Conservation (phyloP, 805 yeast genomes). For the Vanderwaltozyma polyspora region DNA sequence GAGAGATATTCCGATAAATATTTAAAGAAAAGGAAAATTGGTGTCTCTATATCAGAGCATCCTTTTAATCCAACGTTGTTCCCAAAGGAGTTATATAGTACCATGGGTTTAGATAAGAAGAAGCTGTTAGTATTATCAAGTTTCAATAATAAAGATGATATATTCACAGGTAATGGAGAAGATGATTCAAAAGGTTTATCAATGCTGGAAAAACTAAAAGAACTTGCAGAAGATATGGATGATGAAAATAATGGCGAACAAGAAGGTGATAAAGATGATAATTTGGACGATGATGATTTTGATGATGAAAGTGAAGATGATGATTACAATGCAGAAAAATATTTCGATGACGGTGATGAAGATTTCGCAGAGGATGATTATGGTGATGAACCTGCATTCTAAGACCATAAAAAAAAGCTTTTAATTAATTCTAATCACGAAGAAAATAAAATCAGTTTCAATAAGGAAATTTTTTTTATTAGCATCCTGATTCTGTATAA, state of each 20-base stretch:
- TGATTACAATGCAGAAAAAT: conserved; percentile 52
- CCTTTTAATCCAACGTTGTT: conserved; percentile 62
- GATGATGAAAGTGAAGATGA: conserved; percentile 48
- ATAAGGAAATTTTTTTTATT: too few relatives aligned
- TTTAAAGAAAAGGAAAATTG: conserved; percentile 55
- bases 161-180: conserved; percentile 19
- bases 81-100: conserved; percentile 65
- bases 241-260: conserved; percentile 27
- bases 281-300: conserved; percentile 44
- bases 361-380: conserved; percentile 39
- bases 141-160: conserved; percentile 19
- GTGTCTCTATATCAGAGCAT: conserved; percentile 64
- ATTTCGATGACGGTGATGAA: conserved; percentile 51
- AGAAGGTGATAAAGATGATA: conserved; percentile 24
- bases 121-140: conserved; percentile 36
- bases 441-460: too few relatives aligned
- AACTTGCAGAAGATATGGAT: conserved; percentile 39
- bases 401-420: too few relatives aligned
- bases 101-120: conserved; percentile 54
- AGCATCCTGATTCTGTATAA: too few relatives aligned
- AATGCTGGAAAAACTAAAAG: conserved; percentile 38
- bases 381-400: conserved; percentile 20
- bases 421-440: too few relatives aligned
- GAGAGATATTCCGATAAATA: conserved; percentile 76
- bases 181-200: conserved; percentile 24